Evolutionary conservation across 106 monocot species (phyloP).

Genomic region (Iris macrosiphon): DNA sequence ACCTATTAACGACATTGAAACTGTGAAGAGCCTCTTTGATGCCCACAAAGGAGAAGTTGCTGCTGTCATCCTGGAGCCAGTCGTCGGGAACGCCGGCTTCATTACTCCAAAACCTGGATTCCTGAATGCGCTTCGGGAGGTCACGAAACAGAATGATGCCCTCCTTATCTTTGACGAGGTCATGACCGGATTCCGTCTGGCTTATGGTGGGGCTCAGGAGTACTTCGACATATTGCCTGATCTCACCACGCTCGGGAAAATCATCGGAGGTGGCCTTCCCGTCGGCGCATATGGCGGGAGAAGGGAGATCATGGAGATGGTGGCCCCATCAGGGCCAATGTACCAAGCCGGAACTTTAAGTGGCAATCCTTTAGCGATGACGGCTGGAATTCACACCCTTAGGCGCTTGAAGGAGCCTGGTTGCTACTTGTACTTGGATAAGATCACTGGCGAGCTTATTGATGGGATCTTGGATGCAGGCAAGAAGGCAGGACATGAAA

Average conservation of each 20-base stretch:
- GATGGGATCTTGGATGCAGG: slow-evolving; percentile 40
- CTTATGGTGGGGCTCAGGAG: slow-evolving; percentile 93
- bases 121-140: slow-evolving; percentile 43
- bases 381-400: slow-evolving; percentile 64
- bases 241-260: slow-evolving; percentile 78
- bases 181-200: slow-evolving; percentile 88
- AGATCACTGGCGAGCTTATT: slow-evolving; percentile 42
- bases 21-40: slow-evolving; percentile 51
- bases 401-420: slow-evolving; percentile 37
- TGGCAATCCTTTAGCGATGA: slow-evolving; percentile 65
- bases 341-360: slow-evolving; percentile 72
- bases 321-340: slow-evolving; percentile 85
- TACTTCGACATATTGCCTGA: slow-evolving; percentile 75
- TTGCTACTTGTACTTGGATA: slow-evolving; percentile 43
- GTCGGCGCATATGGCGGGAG: slow-evolving; percentile 94
- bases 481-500: slow-evolving; percentile 36
- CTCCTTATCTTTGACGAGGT: slow-evolving; percentile 93
- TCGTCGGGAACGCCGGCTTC: slow-evolving; percentile 93
- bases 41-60: slow-evolving; percentile 66
- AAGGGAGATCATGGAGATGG: slow-evolving; percentile 93
- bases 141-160: slow-evolving; percentile 55
- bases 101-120: slow-evolving; percentile 62
- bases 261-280: slow-evolving; percentile 88
- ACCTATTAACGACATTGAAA: slow-evolving; percentile 69
- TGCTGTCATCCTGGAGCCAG: slow-evolving; percentile 86